These are phyloP conservation scores for Colletotrichum kahawae DNA, from an alignment of 2,329 filamentous ascomycete genomes.

Conservation along the genomic window DNA sequence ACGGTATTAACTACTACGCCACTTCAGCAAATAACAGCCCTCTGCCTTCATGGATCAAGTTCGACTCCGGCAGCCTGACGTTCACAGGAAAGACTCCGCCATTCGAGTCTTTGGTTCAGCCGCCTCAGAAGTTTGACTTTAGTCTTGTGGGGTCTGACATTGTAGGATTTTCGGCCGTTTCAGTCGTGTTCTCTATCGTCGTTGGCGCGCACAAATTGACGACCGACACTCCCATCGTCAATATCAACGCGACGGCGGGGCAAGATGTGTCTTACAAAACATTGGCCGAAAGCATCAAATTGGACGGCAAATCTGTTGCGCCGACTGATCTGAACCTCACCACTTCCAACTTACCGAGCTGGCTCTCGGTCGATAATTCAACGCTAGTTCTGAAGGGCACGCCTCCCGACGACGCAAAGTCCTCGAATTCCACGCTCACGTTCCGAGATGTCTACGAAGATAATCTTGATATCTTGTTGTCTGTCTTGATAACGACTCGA, in stretches of 20 bases:
- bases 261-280: slow-evolving; percentile 55
- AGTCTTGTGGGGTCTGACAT: slow-evolving; percentile 80
- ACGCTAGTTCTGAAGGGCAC: slow-evolving; percentile 70
- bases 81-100: slow-evolving; percentile 77
- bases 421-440: slow-evolving; percentile 67
- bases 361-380: slow-evolving; percentile 70
- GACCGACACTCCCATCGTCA: slow-evolving; percentile 62
- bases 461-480: slow-evolving; percentile 59
- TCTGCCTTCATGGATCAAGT: slow-evolving; percentile 83
- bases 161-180: slow-evolving; percentile 74
- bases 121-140: slow-evolving; percentile 75
- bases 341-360: slow-evolving; percentile 62
- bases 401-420: slow-evolving; percentile 61
- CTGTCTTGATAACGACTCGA: slow-evolving; percentile 38
- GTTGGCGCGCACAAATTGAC: slow-evolving; percentile 74
- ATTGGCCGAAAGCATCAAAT: slow-evolving; percentile 54
- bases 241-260: slow-evolving; percentile 62
- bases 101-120: slow-evolving; percentile 64
- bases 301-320: slow-evolving; percentile 61
- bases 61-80: slow-evolving; percentile 65
- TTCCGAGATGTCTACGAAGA: slow-evolving; percentile 66
- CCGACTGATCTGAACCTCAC: slow-evolving; percentile 58
- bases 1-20: slow-evolving; percentile 74
- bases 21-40: slow-evolving; percentile 80
- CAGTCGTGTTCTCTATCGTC: slow-evolving; percentile 71